phyloP scores from a whole-genome alignment of 2,329 filamentous ascomycete genomes.

The Rugonectria rugulosa region DNA sequence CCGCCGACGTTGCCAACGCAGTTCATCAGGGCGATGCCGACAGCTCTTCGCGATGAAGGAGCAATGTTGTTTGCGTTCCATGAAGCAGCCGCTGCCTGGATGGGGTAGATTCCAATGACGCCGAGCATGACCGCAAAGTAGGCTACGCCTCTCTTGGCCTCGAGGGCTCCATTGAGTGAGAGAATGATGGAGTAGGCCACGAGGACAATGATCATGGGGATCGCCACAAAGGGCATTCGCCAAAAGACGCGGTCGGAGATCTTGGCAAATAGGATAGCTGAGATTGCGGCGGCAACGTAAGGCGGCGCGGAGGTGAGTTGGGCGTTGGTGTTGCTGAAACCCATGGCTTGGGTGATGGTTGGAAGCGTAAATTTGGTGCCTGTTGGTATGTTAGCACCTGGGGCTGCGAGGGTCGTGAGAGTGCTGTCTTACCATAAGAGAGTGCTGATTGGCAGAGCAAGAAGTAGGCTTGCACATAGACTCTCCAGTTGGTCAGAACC shows the following conservation, averaged over 20 bases:
- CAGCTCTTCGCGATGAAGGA: constrained; percentile 41
- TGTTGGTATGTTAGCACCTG: not conserved
- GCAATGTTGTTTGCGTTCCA: constrained; percentile 39
- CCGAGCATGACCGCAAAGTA: constrained; percentile 33
- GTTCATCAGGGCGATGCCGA: constrained; percentile 40
- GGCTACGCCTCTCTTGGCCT: constrained; percentile 28
- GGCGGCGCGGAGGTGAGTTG: constrained; percentile 61
- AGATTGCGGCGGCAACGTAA: constrained; percentile 66
- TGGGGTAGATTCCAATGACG: constrained; percentile 33
- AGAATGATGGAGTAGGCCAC: constrained; percentile 33
- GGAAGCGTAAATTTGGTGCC: constrained; percentile 39
- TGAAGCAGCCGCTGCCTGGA: constrained; percentile 32
- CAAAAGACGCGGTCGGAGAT: constrained; percentile 67
- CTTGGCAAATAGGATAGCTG: constrained; percentile 70
- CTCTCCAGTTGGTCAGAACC: constrained; percentile 41
- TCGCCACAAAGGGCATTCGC: constrained; percentile 36
- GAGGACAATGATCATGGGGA: constrained; percentile 28
- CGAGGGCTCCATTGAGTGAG: constrained; percentile 28
- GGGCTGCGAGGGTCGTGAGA: fast-evolving
- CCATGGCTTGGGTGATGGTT: constrained; percentile 36
- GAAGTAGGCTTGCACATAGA: constrained; percentile 41
- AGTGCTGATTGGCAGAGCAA: constrained; percentile 38
- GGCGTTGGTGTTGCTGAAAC: constrained; percentile 38
- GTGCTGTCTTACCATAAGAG: constrained; percentile 31
- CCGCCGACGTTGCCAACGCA: constrained; percentile 14